Evolutionary conservation across 73 alveolate species (phyloP).

Genomic region (Paramecium pentaurelia): DNA sequence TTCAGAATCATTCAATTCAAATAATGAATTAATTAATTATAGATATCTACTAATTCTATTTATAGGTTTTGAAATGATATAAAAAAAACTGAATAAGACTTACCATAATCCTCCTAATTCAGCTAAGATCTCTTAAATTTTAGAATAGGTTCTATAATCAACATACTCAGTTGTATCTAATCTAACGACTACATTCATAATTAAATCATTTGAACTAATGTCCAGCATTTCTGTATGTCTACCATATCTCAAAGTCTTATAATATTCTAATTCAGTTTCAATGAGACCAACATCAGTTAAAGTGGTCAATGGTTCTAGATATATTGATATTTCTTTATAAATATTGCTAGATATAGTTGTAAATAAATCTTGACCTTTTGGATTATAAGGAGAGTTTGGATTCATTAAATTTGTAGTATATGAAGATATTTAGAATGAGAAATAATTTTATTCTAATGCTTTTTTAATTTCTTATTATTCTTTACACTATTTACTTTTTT

Average conservation of each 20-base stretch:
- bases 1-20: neutral
- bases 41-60: neutral
- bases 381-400: neutral
- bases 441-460: neutral
- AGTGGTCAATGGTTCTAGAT: neutral
- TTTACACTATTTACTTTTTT: neutral
- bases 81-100: neutral
- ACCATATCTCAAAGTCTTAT: neutral
- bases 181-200: neutral
- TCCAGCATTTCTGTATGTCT: slow-evolving; percentile 35
- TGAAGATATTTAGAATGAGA: neutral
- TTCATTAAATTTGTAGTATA: neutral
- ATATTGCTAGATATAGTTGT: neutral
- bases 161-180: slow-evolving; percentile 8
- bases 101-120: slow-evolving; percentile 39
- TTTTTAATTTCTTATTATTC: neutral
- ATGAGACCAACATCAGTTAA: neutral
- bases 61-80: neutral
- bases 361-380: slow-evolving; percentile 23
- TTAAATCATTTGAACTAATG: neutral
- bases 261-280: neutral
- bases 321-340: neutral
- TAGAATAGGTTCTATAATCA: neutral
- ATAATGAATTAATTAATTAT: neutral
- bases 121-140: neutral